phyloP scores from a whole-genome alignment of 2,329 filamentous ascomycete genomes.

The Colletotrichum cordylinicola region DNA sequence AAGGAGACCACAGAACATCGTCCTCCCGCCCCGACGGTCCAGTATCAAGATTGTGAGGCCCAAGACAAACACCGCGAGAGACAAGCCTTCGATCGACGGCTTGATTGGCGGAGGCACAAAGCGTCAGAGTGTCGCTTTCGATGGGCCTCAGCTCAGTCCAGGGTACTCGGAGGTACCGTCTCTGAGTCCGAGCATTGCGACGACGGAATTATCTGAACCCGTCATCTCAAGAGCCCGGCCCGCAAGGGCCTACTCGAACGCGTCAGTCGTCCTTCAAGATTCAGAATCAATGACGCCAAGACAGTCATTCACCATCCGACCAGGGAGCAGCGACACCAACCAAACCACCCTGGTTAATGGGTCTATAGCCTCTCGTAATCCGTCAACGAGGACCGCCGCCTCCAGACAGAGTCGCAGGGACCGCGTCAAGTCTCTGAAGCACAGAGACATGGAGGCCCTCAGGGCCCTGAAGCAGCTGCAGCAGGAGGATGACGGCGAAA shows the following conservation, averaged over 20 bases:
- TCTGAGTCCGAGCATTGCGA: slow-evolving; percentile 37
- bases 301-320: slow-evolving; percentile 5
- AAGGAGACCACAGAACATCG: slow-evolving; percentile 11
- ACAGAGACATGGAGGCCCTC: slow-evolving; percentile 40
- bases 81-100: slow-evolving; percentile 1
- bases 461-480: slow-evolving; percentile 31
- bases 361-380: slow-evolving; percentile 10
- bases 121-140: not conserved
- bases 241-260: slow-evolving; percentile 31
- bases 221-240: slow-evolving; percentile 37
- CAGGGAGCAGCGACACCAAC: slow-evolving; percentile 10
- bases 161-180: slow-evolving; percentile 26
- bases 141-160: slow-evolving; percentile 10
- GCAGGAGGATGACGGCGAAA: slow-evolving; percentile 1
- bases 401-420: slow-evolving; percentile 39
- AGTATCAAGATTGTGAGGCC: not conserved
- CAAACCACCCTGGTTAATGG: slow-evolving; percentile 13
- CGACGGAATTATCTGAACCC: slow-evolving; percentile 33
- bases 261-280: slow-evolving; percentile 31
- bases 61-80: not conserved
- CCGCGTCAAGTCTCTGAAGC: slow-evolving; percentile 44
- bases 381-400: slow-evolving; percentile 8
- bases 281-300: slow-evolving; percentile 8
- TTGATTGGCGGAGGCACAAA: slow-evolving; percentile 14
- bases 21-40: not conserved